Evolutionary conservation across 768 basidiomycete genomes (phyloP), one percentile per base, ranked within the genome.

Genomic region (Lactarius psammicola): DNA sequence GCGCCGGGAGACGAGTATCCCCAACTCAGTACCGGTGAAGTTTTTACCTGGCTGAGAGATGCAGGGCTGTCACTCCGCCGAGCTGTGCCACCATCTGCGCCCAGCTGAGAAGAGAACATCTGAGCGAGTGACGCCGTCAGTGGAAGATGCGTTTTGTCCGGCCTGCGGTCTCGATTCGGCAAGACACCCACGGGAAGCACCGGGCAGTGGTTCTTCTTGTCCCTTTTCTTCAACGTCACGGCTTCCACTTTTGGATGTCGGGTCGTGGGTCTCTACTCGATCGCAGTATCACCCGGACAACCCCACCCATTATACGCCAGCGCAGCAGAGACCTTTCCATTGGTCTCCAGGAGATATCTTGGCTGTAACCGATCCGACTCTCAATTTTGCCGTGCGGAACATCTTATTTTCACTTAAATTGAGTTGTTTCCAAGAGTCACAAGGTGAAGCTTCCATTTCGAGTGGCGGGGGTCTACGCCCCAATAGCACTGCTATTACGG

Each of bases 11-110:
- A 49, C 23, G 74, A 62, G 9, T 62, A 66, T 40, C 71, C 75
- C 26, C 58, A 68, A 10, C 72, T 82, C 23, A 78, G 76, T 6
- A 74, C 76, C 3, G 79, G 76, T 10, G 81, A 82, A 46, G 77
- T 84, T 9, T 81, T 77, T 66, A 75, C 71, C 42, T 83, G 80
- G 77, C 72, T 83, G 23, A 79, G 80, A 64, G 80, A 80, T 23
- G 71, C 77, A 69, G 75, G 76, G 18, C 73, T 73, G 36, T 80
- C 80, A 67, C 75, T 76, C 26, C 78, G 80, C 51, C 70, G 72
- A 5, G 67, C 65, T 23, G 64, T 44, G 62, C 68, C 59, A 53
- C 66, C 60, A 55, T 64, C 56, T n/a, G 57, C 55, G n/a, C 51
- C 56, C 38, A 31, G n/a, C 56, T 30, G 36, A 44, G 34, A 65